Evolutionary conservation across 208 protist species (phyloP).

Genomic region (Wallacemonas sp.): DNA sequence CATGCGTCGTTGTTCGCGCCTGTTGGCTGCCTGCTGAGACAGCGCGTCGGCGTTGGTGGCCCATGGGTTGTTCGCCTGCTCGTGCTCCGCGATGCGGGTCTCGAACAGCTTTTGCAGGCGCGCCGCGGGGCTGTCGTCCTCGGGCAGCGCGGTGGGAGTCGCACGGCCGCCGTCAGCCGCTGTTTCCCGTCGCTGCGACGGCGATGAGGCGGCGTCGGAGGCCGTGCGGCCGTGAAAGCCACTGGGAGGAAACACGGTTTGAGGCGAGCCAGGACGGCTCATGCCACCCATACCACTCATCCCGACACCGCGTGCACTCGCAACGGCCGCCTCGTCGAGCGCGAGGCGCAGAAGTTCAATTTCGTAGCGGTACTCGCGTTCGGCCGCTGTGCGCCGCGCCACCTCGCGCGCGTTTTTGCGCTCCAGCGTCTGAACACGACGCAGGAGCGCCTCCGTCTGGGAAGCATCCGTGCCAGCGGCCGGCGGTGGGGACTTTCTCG

Average conservation of each 20-base stretch:
- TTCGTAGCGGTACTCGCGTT: slow-evolving; percentile 27
- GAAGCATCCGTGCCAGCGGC: slow-evolving; percentile 5
- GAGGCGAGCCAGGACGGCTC: slow-evolving; percentile 1
- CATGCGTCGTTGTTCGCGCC: slow-evolving; percentile 33
- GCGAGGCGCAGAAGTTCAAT: slow-evolving; percentile 28
- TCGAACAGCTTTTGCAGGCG: slow-evolving; percentile 8
- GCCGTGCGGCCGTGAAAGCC: background rate
- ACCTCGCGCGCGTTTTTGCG: slow-evolving; percentile 38
- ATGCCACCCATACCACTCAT: background rate
- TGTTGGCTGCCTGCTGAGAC: slow-evolving; percentile 14
- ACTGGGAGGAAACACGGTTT: background rate
- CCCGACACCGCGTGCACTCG: background rate
- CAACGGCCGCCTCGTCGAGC: slow-evolving; percentile 13
- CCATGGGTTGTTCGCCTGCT: slow-evolving; percentile 7
- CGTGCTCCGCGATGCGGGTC: slow-evolving; percentile 2
- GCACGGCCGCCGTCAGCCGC: too few relatives aligned
- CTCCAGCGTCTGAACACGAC: slow-evolving; percentile 45
- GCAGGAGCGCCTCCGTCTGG: slow-evolving; percentile 17
- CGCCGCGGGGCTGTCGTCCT: background rate
- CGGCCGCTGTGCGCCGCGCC: slow-evolving; percentile 19
- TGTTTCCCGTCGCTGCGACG: background rate
- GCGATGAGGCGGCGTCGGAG: background rate
- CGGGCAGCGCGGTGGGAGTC: too few relatives aligned
- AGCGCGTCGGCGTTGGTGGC: slow-evolving; percentile 16
- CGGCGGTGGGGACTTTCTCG: background rate